Base-by-base conservation (phyloP, 2,329 filamentous ascomycete genomes). In the Nothophaeocryptopus gaeumannii region DNA sequence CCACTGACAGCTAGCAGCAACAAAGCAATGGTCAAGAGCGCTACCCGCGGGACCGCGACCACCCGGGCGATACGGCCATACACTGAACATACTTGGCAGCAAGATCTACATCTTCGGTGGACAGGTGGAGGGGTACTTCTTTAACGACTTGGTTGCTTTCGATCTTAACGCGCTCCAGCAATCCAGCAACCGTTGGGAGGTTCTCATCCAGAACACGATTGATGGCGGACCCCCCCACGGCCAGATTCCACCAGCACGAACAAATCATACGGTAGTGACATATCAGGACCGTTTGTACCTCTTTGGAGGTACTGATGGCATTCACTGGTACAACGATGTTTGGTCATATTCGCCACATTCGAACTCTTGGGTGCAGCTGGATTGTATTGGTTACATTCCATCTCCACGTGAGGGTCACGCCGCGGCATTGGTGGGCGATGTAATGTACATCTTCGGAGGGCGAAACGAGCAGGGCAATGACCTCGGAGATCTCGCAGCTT, bases 371-470 rank as follows among this genome's bases (percentile, higher is more conserved):
- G 74, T 83, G 8, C 86, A 95, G 67, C 78, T 96, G 48, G 92
- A 97, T 65, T 99, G 93, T 68, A 96, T 97, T 63, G 93, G 93
- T 32, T 99, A 96, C 69, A 97, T 99, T 52, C 93, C 95, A 1
- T 85, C 90, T 1, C 85, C 92, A 13, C 83, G 93, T 53, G 93
- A 99, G 76, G 93, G 93, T 3, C 93, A 99, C 69, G 91, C 95
- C 10, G 89, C 93, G 11, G 85, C 92, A 3, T 77, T 99, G 14
- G 91, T 99, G 37, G 89, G 93, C 67, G 93, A 99, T 67, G 93
- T 96, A 52, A 99, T 99, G 95, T 99, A 99, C 73, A 84, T 99
- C 54, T 99, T 99, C 69, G 95, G 95, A 60, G 93, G 93, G 38
- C 86, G 93, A 52, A 96, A 90, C 0, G 89, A 96, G 65, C 91